Percentiles rank a stretch among this genome's conserved stretches.
Evolutionary conservation across 1,284 basidiomycete genomes (phyloP).

Genomic region (Macrocystidia cucumis): DNA sequence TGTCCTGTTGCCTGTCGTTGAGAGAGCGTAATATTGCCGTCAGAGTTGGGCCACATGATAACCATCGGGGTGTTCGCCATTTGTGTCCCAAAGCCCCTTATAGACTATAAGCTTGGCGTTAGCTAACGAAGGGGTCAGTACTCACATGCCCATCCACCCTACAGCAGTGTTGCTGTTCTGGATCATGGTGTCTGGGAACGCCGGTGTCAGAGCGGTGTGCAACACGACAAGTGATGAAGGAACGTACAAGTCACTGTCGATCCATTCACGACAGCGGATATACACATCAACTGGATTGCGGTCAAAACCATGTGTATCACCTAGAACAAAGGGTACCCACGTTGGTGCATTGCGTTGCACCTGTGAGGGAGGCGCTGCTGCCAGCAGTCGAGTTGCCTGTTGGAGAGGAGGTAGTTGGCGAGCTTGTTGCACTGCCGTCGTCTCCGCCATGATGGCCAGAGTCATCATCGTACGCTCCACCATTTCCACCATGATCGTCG

Average conservation of each 20-base stretch:
- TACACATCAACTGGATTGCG: constrained; percentile 30
- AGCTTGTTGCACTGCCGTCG: too few relatives aligned
- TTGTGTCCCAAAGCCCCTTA: constrained; percentile 43
- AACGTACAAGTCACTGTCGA: constrained; percentile 34
- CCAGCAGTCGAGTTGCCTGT: constrained; percentile 2
- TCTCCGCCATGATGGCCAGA: too few relatives aligned
- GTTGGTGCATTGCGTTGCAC: constrained; percentile 12
- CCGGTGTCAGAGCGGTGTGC: not conserved
- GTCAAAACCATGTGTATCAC: too few relatives aligned
- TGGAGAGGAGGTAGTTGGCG: not conserved
- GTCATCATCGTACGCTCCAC: too few relatives aligned
- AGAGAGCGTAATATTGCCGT: constrained; percentile 48
- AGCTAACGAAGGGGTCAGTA: constrained; percentile 4
- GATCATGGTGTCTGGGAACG: constrained; percentile 29
- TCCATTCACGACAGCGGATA: constrained; percentile 34
- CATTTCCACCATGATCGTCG: too few relatives aligned
- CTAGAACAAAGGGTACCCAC: constrained; percentile 9
- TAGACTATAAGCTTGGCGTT: constrained; percentile 2
- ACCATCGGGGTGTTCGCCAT: constrained; percentile 55
- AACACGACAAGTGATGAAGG: not conserved
- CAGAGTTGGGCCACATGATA: constrained; percentile 55
- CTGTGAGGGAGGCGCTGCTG: constrained; percentile 7
- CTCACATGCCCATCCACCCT: constrained; percentile 55
- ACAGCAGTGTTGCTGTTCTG: constrained; percentile 25
- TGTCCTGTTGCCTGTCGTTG: constrained; percentile 43